Conservation (phyloP, 768 basidiomycete species). For the Stropharia rugosoannulata region DNA sequence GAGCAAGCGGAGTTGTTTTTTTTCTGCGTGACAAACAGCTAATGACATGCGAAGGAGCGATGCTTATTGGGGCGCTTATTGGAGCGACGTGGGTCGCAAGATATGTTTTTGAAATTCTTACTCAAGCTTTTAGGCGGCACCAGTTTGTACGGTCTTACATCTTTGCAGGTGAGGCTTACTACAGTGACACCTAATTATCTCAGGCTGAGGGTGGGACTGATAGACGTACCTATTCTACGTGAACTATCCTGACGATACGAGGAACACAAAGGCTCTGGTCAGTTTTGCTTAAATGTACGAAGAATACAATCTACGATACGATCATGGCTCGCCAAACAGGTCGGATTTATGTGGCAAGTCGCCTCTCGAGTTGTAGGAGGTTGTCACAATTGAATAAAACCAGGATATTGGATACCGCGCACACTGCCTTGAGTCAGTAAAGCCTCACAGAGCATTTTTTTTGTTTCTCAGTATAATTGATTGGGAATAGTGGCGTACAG, state of each 20-base stretch:
- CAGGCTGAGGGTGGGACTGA: neutral
- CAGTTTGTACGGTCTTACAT: conserved; percentile 35
- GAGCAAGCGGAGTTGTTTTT: neutral
- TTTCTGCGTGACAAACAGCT: too few species aligned
- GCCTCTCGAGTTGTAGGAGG: neutral
- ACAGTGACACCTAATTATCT: neutral
- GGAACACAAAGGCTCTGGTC: conserved; percentile 25
- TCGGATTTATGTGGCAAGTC: conserved; percentile 27
- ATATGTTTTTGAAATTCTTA: neutral
- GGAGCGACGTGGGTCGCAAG: conserved; percentile 26
- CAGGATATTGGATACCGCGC: conserved; percentile 31
- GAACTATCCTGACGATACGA: conserved; percentile 30
- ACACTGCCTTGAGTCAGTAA: conserved; percentile 28
- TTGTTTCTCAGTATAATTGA: too few species aligned
- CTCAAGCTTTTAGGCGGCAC: neutral
- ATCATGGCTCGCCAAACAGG: conserved; percentile 16
- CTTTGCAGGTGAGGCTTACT: conserved; percentile 25
- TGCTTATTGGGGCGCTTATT: conserved; percentile 29
- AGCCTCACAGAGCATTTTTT: too few species aligned
- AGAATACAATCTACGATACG: neutral
- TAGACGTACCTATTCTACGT: conserved; percentile 35
- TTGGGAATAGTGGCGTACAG: conserved; percentile 23
- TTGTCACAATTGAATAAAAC: neutral
- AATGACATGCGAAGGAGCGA: conserved; percentile 8
- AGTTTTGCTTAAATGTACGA: neutral